phyloP scores from a whole-genome alignment of 768 basidiomycete genomes.

The Boletus sp. region DNA sequence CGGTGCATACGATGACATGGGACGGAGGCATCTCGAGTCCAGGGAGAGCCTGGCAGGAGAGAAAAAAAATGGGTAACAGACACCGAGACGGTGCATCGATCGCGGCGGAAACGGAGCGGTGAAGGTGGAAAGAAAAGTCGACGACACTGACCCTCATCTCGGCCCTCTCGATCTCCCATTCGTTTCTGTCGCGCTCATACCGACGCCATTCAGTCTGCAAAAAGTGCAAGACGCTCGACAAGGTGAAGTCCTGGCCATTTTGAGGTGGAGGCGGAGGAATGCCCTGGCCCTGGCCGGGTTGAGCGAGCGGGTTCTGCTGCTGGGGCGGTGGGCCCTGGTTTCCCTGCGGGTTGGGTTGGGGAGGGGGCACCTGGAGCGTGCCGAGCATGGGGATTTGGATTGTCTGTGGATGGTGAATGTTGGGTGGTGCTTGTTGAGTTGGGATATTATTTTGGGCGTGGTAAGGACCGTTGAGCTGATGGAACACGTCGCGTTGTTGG shows the following conservation, averaged over 20 bases:
- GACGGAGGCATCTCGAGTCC: too few species aligned
- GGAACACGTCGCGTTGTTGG: slow-evolving; percentile 31
- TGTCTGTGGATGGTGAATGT: slow-evolving; percentile 39
- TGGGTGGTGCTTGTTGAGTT: slow-evolving; percentile 27
- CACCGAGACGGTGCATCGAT: neutral
- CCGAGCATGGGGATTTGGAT: slow-evolving; percentile 71
- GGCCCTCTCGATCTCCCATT: slow-evolving; percentile 99
- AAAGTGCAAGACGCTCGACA: slow-evolving; percentile 94
- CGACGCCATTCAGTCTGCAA: slow-evolving; percentile 97
- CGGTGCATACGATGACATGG: too few species aligned
- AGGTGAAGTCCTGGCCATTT: slow-evolving; percentile 88
- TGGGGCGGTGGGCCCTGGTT: slow-evolving; percentile 47
- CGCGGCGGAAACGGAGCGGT: neutral
- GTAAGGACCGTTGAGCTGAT: slow-evolving; percentile 31
- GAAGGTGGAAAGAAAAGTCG: slow-evolving; percentile 2
- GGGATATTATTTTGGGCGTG: slow-evolving; percentile 25
- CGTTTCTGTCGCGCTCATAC: slow-evolving; percentile 97
- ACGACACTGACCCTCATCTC: slow-evolving; percentile 87
- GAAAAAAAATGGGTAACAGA: neutral
- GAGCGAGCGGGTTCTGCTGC: slow-evolving; percentile 55
- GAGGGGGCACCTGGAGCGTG: slow-evolving; percentile 62
- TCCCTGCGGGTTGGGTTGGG: slow-evolving; percentile 39
- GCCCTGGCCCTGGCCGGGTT: slow-evolving; percentile 51
- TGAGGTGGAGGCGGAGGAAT: slow-evolving; percentile 77
- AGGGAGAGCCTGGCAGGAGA: neutral